Percentiles rank a stretch among this genome's conserved stretches.
Evolutionary conservation across 164 flowering plant genomes (phyloP).

Genomic region (Tetracentron sinense): DNA sequence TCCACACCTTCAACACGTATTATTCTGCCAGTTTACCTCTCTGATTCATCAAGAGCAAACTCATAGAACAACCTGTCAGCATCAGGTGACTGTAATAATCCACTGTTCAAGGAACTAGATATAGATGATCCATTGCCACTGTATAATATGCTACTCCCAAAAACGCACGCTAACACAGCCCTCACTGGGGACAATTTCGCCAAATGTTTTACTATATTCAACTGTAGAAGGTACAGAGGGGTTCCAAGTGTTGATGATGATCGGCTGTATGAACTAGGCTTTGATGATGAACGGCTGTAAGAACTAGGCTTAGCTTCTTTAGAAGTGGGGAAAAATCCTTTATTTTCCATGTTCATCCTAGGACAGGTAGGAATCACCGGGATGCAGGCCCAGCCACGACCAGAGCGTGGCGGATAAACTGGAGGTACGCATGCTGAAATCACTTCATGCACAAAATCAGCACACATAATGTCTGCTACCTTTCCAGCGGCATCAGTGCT

Average conservation of each 20-base stretch:
- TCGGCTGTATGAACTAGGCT: slow-evolving; percentile 46
- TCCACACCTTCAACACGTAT: neutral
- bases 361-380: slow-evolving; percentile 59
- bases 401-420: slow-evolving; percentile 86
- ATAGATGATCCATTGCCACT: slow-evolving; percentile 50
- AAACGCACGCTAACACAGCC: slow-evolving; percentile 90
- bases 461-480: slow-evolving; percentile 88
- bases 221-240: slow-evolving; percentile 78
- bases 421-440: slow-evolving; percentile 98
- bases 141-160: slow-evolving; percentile 84
- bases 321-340: slow-evolving; percentile 47
- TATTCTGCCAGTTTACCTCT: slow-evolving; percentile 54
- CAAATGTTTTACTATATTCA: slow-evolving; percentile 85
- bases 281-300: slow-evolving; percentile 47
- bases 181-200: slow-evolving; percentile 90
- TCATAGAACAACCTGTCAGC: slow-evolving; percentile 82
- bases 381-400: slow-evolving; percentile 98
- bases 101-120: slow-evolving; percentile 52
- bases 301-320: slow-evolving; percentile 60
- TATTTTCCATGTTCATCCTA: slow-evolving; percentile 46
- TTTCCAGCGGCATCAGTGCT: slow-evolving; percentile 98
- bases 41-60: slow-evolving; percentile 96
- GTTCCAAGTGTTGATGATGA: slow-evolving; percentile 54
- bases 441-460: slow-evolving; percentile 97
- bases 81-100: slow-evolving; percentile 55